These are phyloP conservation scores for Agrostemma githago DNA, from an alignment of 148 eudicot genomes.

Conservation along the genomic window DNA sequence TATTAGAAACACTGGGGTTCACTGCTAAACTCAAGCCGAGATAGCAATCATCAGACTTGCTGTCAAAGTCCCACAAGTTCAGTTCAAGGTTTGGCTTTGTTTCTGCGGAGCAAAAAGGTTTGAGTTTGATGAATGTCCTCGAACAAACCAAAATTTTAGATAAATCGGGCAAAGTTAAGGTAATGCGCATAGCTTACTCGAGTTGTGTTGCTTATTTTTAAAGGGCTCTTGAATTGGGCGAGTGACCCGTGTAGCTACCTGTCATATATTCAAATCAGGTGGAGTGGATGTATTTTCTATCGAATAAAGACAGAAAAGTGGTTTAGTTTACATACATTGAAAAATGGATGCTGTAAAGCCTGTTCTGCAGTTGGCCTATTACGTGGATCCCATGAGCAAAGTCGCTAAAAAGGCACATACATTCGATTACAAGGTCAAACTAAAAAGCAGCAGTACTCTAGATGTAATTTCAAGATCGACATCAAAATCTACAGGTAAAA, in stretches of 20 bases:
- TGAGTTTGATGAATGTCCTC: slow-evolving; percentile 4
- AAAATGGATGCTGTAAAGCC: slow-evolving; percentile 76
- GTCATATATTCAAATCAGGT: slow-evolving; percentile 29
- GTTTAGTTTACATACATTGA: slow-evolving; percentile 48
- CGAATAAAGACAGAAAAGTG: slow-evolving; percentile 7
- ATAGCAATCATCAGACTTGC: slow-evolving; percentile 72
- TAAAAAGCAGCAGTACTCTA: slow-evolving; percentile 7
- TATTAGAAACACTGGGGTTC: slow-evolving; percentile 58
- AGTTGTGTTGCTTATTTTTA: slow-evolving; percentile 43
- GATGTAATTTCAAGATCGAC: neutral
- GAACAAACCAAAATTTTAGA: neutral
- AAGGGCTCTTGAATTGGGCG: slow-evolving; percentile 54
- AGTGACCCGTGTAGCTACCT: slow-evolving; percentile 55
- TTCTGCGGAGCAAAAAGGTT: slow-evolving; percentile 34
- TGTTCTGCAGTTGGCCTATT: slow-evolving; percentile 91
- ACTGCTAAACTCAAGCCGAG: slow-evolving; percentile 87
- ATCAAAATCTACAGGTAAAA: slow-evolving; percentile 9
- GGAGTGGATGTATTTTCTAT: slow-evolving; percentile 12
- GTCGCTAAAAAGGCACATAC: slow-evolving; percentile 41
- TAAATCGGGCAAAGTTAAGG: neutral
- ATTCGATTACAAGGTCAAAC: slow-evolving; percentile 10
- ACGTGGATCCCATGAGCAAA: slow-evolving; percentile 86
- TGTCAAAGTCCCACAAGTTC: slow-evolving; percentile 79
- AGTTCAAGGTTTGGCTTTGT: slow-evolving; percentile 78
- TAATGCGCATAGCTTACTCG: slow-evolving; percentile 31